These are phyloP conservation scores for Rhytidiadelphus loreus DNA, from an alignment of 225 moss, liverwort and hornwort species.

Conservation along the genomic window DNA sequence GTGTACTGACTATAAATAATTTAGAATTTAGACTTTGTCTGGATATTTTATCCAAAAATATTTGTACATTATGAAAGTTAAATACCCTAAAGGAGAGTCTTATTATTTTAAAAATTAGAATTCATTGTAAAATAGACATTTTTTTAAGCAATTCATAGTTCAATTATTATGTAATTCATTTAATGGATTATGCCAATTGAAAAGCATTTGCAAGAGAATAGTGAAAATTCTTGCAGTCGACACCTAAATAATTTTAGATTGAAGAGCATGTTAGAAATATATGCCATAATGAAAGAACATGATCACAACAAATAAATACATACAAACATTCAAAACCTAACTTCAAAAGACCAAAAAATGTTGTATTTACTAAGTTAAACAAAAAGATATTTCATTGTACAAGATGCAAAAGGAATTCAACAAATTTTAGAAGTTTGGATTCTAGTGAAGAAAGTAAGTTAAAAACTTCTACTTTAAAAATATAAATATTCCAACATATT, in stretches of 20 bases:
- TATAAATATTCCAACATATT: background rate
- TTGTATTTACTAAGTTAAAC: background rate
- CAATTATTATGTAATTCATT: background rate
- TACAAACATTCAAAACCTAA: background rate
- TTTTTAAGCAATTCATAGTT: background rate
- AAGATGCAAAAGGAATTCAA: background rate
- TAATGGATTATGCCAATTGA: background rate
- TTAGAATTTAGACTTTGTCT: rapidly evolving
- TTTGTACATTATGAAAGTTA: background rate
- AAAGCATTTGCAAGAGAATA: too few species aligned
- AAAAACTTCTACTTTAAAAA: background rate
- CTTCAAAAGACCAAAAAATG: background rate
- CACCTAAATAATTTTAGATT: background rate
- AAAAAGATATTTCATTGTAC: background rate
- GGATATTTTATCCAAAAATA: background rate
- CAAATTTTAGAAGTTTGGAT: background rate
- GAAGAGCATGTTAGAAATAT: background rate
- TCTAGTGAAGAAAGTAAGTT: background rate
- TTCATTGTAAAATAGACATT: background rate
- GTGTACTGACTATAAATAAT: too few species aligned
- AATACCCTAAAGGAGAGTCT: background rate
- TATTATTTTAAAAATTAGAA: background rate
- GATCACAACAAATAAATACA: background rate
- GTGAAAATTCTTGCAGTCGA: background rate
- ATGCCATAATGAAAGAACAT: background rate